Evolutionary conservation across 1,284 basidiomycete genomes (phyloP).

Genomic region (Phenoliferia sp.): DNA sequence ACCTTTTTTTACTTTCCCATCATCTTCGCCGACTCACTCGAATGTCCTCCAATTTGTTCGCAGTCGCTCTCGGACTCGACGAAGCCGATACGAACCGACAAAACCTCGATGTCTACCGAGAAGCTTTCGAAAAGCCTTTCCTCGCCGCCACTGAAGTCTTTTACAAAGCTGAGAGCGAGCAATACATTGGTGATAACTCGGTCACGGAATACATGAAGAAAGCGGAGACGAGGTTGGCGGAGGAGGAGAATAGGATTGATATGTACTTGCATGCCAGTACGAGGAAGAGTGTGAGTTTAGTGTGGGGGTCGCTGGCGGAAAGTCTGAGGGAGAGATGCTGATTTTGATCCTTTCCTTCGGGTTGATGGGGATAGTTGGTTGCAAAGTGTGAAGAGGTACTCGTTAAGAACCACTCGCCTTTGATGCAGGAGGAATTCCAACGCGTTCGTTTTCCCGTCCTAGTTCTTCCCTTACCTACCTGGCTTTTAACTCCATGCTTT

Average conservation of each 20-base stretch:
- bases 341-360: no score
- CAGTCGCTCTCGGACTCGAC: conserved; percentile 89
- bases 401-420: conserved; percentile 77
- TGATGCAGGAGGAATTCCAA: conserved; percentile 95
- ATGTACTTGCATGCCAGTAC: conserved; percentile 85
- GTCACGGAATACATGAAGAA: conserved; percentile 97
- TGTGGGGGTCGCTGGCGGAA: no score
- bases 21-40: neutral
- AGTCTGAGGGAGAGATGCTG: neutral
- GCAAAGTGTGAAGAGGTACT: conserved; percentile 88
- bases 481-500: neutral
- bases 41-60: neutral
- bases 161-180: conserved; percentile 85
- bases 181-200: conserved; percentile 82
- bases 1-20: neutral
- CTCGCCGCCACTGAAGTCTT: conserved; percentile 82
- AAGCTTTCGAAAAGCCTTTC: conserved; percentile 86
- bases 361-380: conserved; percentile 64
- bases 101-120: conserved; percentile 89
- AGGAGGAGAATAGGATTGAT: conserved; percentile 94
- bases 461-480: neutral
- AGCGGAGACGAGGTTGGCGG: conserved; percentile 83
- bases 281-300: conserved; percentile 56
- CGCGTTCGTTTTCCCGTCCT: conserved; percentile 40
- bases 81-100: conserved; percentile 84